These are phyloP conservation scores for Aureobasidium mangrovei DNA, from an alignment of 2,329 filamentous ascomycete species.

Conservation along the genomic window DNA sequence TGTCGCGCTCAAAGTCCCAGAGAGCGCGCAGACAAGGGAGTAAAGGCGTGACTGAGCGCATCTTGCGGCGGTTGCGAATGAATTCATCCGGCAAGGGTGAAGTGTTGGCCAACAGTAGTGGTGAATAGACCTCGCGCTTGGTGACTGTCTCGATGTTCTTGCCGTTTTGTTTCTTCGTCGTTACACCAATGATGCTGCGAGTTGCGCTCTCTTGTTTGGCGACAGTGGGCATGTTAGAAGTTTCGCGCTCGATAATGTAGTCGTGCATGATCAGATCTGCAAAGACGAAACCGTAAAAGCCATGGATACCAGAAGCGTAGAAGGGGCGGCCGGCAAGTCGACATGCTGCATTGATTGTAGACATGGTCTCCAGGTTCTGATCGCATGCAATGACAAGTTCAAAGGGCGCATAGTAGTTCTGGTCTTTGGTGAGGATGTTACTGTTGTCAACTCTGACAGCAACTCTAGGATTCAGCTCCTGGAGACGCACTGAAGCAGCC, in stretches of 20 bases:
- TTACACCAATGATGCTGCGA: constrained; percentile 62
- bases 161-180: constrained; percentile 54
- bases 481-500: constrained; percentile 67
- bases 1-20: constrained; percentile 66
- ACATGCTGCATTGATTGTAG: constrained; percentile 76
- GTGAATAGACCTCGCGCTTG: constrained; percentile 84
- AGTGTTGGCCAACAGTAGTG: constrained; percentile 75
- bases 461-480: constrained; percentile 84
- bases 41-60: constrained; percentile 67
- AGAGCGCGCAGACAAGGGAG: constrained; percentile 80
- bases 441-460: constrained; percentile 58
- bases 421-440: constrained; percentile 57
- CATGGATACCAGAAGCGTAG: constrained; percentile 80
- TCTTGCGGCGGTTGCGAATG: constrained; percentile 57
- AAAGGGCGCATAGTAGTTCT: constrained; percentile 68
- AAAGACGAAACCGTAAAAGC: constrained; percentile 92
- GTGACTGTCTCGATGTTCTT: constrained; percentile 78
- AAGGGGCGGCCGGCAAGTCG: constrained; percentile 71
- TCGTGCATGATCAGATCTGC: constrained; percentile 85
- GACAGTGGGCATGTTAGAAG: constrained; percentile 58
- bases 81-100: constrained; percentile 63
- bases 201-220: constrained; percentile 61
- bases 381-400: constrained; percentile 88
- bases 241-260: constrained; percentile 78
- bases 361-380: constrained; percentile 64